A percentile compares a stretch with the other conserved stretches of the same genome.
Conservation (phyloP, 2,329 filamentous ascomycete genomes). For the Claviceps digitariae region DNA sequence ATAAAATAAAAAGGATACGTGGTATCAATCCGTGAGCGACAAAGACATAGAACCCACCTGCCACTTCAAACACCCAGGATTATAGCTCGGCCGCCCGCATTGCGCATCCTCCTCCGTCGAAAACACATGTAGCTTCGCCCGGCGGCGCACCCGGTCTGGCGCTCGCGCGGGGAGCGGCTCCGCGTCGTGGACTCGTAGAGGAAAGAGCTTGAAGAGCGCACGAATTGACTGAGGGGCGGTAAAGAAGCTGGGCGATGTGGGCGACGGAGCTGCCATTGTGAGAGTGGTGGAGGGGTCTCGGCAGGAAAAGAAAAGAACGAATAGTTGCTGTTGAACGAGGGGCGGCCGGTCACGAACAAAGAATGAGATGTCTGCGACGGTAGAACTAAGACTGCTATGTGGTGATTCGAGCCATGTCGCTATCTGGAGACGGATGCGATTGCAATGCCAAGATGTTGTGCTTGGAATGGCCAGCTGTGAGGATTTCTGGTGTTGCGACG, state of each 20-base stretch:
- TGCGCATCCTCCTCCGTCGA: slow-evolving; percentile 48
- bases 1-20: too few species aligned
- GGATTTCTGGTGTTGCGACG: neutral
- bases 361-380: too few species aligned
- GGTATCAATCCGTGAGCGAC: too few species aligned
- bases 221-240: slow-evolving; percentile 63
- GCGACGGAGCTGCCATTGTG: slow-evolving; percentile 3
- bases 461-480: neutral
- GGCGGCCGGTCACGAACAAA: neutral
- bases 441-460: neutral
- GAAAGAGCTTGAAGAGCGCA: slow-evolving; percentile 72
- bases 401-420: too few species aligned
- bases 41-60: slow-evolving; percentile 48
- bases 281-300: neutral
- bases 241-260: slow-evolving; percentile 26
- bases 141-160: slow-evolving; percentile 23
- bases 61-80: slow-evolving; percentile 90
- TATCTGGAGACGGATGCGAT: neutral
- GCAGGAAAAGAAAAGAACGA: neutral
- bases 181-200: slow-evolving; percentile 58
- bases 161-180: slow-evolving; percentile 60
- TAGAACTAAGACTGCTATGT: too few species aligned
- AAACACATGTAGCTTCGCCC: slow-evolving; percentile 64
- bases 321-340: neutral
- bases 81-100: slow-evolving; percentile 60